Evolutionary conservation across 108 stramenopile species (phyloP).

Genomic region (Chaetoceros tenuissimus): DNA sequence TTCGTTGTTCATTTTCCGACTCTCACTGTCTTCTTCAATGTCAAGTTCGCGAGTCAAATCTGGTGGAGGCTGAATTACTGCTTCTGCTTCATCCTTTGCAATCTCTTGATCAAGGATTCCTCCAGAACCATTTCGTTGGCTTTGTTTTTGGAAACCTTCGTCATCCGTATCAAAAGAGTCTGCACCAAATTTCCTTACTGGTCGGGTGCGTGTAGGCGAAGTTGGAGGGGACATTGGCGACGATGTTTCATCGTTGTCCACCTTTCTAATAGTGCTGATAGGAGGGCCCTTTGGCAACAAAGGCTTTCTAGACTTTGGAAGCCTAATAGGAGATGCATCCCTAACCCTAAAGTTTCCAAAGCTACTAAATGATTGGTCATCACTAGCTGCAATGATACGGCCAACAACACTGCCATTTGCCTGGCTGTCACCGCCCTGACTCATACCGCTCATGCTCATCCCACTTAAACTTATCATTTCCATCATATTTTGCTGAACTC

Average conservation of each 20-base stretch:
- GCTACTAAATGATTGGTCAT: not conserved
- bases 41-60: not conserved
- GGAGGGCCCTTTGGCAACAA: conserved; percentile 3
- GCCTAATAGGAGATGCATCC: conserved; percentile 21
- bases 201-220: not conserved
- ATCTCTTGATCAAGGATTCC: not conserved
- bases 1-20: not conserved
- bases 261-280: not conserved
- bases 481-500: conserved; percentile 86
- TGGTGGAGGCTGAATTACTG: not conserved
- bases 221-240: conserved; percentile 4
- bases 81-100: not conserved
- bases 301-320: conserved; percentile 15
- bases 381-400: not conserved
- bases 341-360: conserved; percentile 8
- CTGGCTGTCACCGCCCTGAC: not conserved
- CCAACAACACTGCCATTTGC: conserved; percentile 6
- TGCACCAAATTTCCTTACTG: not conserved
- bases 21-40: not conserved
- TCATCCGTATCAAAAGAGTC: not conserved
- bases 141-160: conserved; percentile 4
- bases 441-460: not conserved
- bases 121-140: no score
- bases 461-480: conserved; percentile 68
- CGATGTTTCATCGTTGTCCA: not conserved